phyloP scores from a whole-genome alignment of 495 filamentous ascomycete genomes.

The Friedmanniomyces simplex region DNA sequence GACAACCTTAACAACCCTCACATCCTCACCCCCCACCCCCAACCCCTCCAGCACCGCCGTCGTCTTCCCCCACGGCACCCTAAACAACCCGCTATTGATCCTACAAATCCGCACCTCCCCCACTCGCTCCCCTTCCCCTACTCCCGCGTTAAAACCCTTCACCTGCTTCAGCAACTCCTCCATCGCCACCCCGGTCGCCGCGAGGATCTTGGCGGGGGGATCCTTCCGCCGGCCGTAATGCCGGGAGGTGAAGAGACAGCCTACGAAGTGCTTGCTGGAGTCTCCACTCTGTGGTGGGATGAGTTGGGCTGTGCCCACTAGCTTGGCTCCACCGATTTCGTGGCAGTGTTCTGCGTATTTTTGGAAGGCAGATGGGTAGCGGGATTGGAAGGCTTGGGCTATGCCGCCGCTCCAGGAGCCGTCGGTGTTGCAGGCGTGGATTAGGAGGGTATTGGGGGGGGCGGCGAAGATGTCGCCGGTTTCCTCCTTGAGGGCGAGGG shows the following conservation, averaged over 20 bases:
- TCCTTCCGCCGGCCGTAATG: slow-evolving; percentile 26
- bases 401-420: slow-evolving; percentile 31
- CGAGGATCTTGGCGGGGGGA: slow-evolving; percentile 23
- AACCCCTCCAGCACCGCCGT: slow-evolving; percentile 26
- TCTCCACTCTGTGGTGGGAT: slow-evolving; percentile 16
- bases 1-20: slow-evolving; percentile 14
- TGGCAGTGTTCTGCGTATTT: slow-evolving; percentile 26
- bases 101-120: slow-evolving; percentile 28
- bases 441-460: slow-evolving; percentile 26
- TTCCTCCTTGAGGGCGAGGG: slow-evolving; percentile 15
- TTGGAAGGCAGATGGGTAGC: slow-evolving; percentile 29
- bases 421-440: slow-evolving; percentile 35
- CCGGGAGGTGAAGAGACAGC: slow-evolving; percentile 32
- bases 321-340: not conserved
- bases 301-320: slow-evolving; percentile 26
- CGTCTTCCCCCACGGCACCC: slow-evolving; percentile 30
- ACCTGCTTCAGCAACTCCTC: slow-evolving; percentile 25
- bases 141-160: slow-evolving; percentile 6
- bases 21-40: slow-evolving; percentile 20
- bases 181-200: slow-evolving; percentile 28
- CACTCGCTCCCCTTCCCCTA: slow-evolving; percentile 8
- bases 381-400: slow-evolving; percentile 27
- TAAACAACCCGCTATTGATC: slow-evolving; percentile 34
- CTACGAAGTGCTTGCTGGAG: slow-evolving; percentile 26
- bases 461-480: slow-evolving; percentile 32